These are phyloP conservation scores for Suhomyces bolitotheri DNA, from an alignment of 1,139 yeast genomes.

Conservation along the genomic window DNA sequence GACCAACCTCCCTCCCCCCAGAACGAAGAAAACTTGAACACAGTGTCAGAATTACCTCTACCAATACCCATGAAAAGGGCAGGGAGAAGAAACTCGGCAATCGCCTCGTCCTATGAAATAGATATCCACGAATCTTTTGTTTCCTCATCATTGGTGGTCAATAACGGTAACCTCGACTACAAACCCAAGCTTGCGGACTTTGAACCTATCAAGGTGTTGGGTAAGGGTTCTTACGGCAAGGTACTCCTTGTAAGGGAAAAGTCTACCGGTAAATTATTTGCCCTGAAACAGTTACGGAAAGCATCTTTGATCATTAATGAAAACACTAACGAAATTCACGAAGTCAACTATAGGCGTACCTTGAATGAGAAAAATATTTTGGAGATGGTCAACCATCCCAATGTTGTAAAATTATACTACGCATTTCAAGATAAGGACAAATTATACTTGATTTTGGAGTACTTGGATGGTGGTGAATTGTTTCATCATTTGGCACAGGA, in stretches of 20 bases:
- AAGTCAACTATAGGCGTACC: conserved; percentile 40
- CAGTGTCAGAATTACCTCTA: conserved; percentile 19
- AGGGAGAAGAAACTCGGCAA: conserved; percentile 19
- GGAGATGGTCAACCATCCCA: conserved; percentile 66
- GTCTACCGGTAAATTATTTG: conserved; percentile 35
- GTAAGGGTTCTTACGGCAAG: conserved; percentile 47
- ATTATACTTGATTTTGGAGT: conserved; percentile 78
- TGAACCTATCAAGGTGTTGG: conserved; percentile 40
- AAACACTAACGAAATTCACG: conserved; percentile 35
- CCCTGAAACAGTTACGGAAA: conserved; percentile 43
- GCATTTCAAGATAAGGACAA: conserved; percentile 86
- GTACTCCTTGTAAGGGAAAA: conserved; percentile 41
- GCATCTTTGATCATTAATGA: conserved; percentile 43
- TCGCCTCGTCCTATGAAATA: conserved; percentile 27
- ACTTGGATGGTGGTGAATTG: conserved; percentile 91
- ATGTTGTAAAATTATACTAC: conserved; percentile 82
- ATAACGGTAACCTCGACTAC: conserved; percentile 11
- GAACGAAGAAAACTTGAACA: conserved; percentile 16
- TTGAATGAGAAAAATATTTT: conserved; percentile 45
- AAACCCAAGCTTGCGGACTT: conserved; percentile 30
- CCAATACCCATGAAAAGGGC: conserved; percentile 18
- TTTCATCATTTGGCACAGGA: conserved; percentile 71
- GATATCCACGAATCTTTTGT: conserved; percentile 25
- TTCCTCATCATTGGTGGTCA: conserved; percentile 16
- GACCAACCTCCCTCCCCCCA: conserved; percentile 12